phyloP scores from a whole-genome alignment of 371 early-diverging fungal species.

The Syncephalastrum monosporum region DNA sequence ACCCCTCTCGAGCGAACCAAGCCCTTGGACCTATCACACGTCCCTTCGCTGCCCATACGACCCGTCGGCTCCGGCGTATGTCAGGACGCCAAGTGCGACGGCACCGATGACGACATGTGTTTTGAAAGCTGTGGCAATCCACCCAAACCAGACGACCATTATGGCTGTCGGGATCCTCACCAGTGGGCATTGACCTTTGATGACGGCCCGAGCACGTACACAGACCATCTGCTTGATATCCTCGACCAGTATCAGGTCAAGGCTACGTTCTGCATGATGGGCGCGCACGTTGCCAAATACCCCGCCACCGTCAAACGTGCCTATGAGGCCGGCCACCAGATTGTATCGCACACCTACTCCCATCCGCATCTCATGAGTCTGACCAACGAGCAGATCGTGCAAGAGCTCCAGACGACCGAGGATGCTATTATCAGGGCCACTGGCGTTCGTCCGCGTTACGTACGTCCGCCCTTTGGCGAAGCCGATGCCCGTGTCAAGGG shows the following conservation, averaged over 20 bases:
- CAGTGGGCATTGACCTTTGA: slow-evolving; percentile 47
- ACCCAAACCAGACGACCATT: slow-evolving; percentile 30
- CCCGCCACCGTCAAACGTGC: slow-evolving; percentile 36
- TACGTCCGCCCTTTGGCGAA: slow-evolving; percentile 62
- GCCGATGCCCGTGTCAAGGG: slow-evolving; percentile 47
- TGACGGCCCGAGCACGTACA: slow-evolving; percentile 59
- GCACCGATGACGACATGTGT: slow-evolving; percentile 34
- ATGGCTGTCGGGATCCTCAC: slow-evolving; percentile 31
- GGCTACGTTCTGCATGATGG: slow-evolving; percentile 74
- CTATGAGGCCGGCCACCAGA: slow-evolving; percentile 48
- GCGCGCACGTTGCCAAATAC: slow-evolving; percentile 32
- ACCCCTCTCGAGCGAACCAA: slow-evolving; percentile 48
- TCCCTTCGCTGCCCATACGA: slow-evolving; percentile 23
- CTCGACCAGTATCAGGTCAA: slow-evolving; percentile 44
- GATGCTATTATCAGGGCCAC: slow-evolving; percentile 42
- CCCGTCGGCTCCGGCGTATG: slow-evolving; percentile 43
- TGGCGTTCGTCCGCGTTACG: slow-evolving; percentile 55
- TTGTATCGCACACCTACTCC: slow-evolving; percentile 53
- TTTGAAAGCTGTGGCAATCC: slow-evolving; percentile 42
- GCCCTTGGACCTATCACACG: slow-evolving; percentile 43
- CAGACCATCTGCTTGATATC: slow-evolving; percentile 45
- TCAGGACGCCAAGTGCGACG: slow-evolving; percentile 32
- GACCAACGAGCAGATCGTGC: slow-evolving; percentile 28
- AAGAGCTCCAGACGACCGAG: slow-evolving; percentile 42
- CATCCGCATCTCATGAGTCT: slow-evolving; percentile 45